Percentiles rank a stretch among this genome's conserved stretches.
Conservation (phyloP, 1,139 yeast species). For the Sugiyamaella novakii region DNA sequence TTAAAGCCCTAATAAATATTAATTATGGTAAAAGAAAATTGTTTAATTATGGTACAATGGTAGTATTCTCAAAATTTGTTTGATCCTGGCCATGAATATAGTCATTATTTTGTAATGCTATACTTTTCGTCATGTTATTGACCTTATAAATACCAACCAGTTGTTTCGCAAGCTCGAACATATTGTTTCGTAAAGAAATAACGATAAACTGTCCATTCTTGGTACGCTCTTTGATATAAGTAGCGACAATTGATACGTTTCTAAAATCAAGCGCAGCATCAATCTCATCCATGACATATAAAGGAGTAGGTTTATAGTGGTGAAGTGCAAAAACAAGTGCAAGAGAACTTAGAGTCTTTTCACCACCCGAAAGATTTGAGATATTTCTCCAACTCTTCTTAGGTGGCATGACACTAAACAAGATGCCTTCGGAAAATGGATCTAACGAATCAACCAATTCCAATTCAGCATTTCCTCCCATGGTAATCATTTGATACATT, state of each 20-base stretch:
- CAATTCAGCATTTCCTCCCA: constrained; percentile 98
- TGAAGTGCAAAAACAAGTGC: constrained; percentile 97
- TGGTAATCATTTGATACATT: constrained; percentile 97
- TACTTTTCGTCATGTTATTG: constrained; percentile 84
- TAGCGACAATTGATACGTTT: constrained; percentile 96
- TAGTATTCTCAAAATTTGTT: background rate
- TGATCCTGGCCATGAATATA: constrained; percentile 19
- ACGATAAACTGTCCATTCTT: constrained; percentile 96
- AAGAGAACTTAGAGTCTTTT: constrained; percentile 90
- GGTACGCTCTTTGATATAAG: constrained; percentile 92
- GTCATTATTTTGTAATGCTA: constrained; percentile 64
- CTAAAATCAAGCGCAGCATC: constrained; percentile 98
- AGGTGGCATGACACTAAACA: constrained; percentile 99
- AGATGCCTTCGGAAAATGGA: constrained; percentile 97
- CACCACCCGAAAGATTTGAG: constrained; percentile 95
- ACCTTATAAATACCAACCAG: constrained; percentile 95
- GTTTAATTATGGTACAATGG: background rate
- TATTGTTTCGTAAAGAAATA: constrained; percentile 90
- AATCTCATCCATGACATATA: constrained; percentile 98
- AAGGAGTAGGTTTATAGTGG: constrained; percentile 94
- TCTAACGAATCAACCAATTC: constrained; percentile 94
- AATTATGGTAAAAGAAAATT: too few species aligned
- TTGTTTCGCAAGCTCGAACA: constrained; percentile 95
- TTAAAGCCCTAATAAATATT: constrained; percentile 2
- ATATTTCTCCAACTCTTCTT: constrained; percentile 97